phyloP scores from a whole-genome alignment of 768 basidiomycete genomes.

The Phanerochaete carnosa region DNA sequence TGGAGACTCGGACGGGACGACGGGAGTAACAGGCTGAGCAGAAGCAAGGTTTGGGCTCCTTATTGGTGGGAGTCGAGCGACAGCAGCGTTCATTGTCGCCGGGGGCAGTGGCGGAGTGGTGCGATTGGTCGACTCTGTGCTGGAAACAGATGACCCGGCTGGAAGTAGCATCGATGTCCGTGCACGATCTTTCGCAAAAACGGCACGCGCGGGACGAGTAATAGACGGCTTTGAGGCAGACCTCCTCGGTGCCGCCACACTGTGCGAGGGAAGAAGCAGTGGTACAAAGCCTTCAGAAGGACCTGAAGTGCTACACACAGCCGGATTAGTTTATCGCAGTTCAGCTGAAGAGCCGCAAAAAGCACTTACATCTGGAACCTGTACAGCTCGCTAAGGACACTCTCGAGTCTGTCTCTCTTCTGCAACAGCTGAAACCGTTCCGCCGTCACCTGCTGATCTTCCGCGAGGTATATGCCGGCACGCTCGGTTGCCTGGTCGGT shows the following conservation, averaged over 20 bases:
- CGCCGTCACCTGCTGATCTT: constrained; percentile 7
- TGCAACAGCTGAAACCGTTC: not conserved
- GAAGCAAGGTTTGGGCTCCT: too few species aligned
- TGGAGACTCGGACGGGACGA: too few species aligned
- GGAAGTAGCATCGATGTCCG: too few species aligned
- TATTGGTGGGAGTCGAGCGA: too few species aligned
- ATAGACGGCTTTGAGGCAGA: too few species aligned
- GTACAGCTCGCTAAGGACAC: constrained; percentile 1
- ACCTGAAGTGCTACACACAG: not conserved
- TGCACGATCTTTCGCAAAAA: not conserved
- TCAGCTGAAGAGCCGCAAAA: not conserved
- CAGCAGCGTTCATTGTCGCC: too few species aligned
- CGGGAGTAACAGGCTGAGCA: too few species aligned
- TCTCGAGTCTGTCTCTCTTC: constrained; percentile 12
- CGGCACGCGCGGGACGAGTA: not conserved
- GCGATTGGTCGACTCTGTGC: too few species aligned
- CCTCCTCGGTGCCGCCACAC: too few species aligned
- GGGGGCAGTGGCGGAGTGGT: too few species aligned
- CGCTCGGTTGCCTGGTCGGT: constrained; percentile 7
- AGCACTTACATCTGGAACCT: constrained; percentile 4
- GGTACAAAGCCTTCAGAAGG: not conserved
- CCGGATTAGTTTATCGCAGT: not conserved
- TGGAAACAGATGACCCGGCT: too few species aligned
- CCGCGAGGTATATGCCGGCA: constrained; percentile 5
- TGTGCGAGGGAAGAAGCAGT: too few species aligned